Conservation (phyloP, 805 yeast species). For the Middelhovenomyces tepae region DNA sequence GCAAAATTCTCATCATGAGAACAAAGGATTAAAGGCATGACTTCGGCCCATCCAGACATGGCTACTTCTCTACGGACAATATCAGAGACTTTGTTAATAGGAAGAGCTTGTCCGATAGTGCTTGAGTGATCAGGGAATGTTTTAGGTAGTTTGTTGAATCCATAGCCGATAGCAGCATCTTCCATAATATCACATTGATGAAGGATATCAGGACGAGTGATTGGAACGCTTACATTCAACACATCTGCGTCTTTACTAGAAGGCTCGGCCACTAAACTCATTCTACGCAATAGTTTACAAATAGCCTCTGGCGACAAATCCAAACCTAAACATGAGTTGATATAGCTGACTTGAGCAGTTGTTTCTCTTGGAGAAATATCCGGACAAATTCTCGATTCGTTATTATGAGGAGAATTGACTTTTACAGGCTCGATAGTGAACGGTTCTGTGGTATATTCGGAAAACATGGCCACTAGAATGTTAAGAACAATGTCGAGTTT, state of each 20-base stretch:
- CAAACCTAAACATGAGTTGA: conserved; percentile 90
- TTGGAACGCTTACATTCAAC: conserved; percentile 68
- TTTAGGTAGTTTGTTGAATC: conserved; percentile 79
- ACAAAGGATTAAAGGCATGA: conserved; percentile 88
- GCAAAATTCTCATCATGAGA: conserved; percentile 96
- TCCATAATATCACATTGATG: conserved; percentile 99
- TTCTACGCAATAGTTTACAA: conserved; percentile 56
- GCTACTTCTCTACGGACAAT: conserved; percentile 85
- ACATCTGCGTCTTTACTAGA: conserved; percentile 39
- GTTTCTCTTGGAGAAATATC: conserved; percentile 56
- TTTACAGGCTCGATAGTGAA: conserved; percentile 87
- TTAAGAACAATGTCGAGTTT: conserved; percentile 89
- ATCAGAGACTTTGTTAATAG: conserved; percentile 84
- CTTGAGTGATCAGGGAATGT: conserved; percentile 73
- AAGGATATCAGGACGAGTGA: conserved; percentile 89
- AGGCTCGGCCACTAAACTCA: conserved; percentile 66
- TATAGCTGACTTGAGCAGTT: conserved; percentile 70
- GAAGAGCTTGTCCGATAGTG: conserved; percentile 76
- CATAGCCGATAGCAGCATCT: conserved; percentile 95
- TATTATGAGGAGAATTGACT: conserved; percentile 73
- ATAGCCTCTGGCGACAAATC: conserved; percentile 61
- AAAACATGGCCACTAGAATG: conserved; percentile 91
- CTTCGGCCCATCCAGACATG: conserved; percentile 94
- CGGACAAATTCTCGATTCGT: conserved; percentile 69
- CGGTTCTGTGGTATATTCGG: conserved; percentile 72